Base-by-base conservation (phyloP, 345 rosid genomes). In the Punica granatum region DNA sequence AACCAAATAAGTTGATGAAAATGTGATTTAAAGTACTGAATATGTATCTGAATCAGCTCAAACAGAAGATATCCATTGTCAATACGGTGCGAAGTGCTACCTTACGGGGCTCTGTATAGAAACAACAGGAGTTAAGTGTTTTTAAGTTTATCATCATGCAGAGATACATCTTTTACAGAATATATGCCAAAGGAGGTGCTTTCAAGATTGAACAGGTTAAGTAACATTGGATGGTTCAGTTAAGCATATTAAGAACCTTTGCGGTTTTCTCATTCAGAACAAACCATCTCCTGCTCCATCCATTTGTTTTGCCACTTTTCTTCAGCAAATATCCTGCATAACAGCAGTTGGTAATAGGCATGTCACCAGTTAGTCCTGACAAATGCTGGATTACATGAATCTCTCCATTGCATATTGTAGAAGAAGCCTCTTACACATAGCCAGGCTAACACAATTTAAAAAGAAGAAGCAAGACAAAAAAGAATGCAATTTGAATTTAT, bases 241-340 rank as follows among this genome's bases (percentile, higher is more conserved):
- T 49, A 62, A 31, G 26, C 34, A 4, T 32, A 19, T 19, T 31
- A 77, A 85, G 51, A 68, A 88, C 98, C 98, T 93, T 93, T 81
- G 97, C 93, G 64, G 84, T 85, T 73, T 90, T 92, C 72, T 87
- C 98, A 79, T 90, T 92, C 66, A 92, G 70, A 58, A 92, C 98
- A 84, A 92, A 92, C 98, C 98, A 92, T 73, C 92, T 81, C 78
- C 78, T 84, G 65, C 90, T 86, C 98, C 98, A 92, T 28, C 92
- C 96, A 79, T 82, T 82, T 60, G 92, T 87, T 81, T 92, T 90
- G 58, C 79, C 92, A 79, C 98, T 92, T 81, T 84, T 92, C 87
- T 92, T 92, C 73, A 87, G 71, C 54, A 92, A 67, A 76, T 80
- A 90, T 18, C 98, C 98, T 92, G 84, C 70, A 77, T 26, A 65